phyloP scores from a whole-genome alignment of 495 filamentous ascomycete species.

The Terfezia boudieri region DNA sequence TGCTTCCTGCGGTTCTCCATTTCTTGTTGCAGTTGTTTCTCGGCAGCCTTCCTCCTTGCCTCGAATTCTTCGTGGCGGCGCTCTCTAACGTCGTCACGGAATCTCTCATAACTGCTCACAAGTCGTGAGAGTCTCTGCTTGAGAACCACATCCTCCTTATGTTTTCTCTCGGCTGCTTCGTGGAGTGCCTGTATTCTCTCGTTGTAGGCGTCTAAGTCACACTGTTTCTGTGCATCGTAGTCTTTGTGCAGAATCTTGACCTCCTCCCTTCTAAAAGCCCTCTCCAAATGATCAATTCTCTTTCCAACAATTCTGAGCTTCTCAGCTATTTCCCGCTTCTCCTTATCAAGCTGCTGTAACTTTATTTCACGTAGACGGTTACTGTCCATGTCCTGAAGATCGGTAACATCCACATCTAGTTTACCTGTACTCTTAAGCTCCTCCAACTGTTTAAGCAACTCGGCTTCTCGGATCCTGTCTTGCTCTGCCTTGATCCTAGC shows the following conservation, averaged over 20 bases:
- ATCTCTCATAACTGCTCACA: slow-evolving; percentile 56
- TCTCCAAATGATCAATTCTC: slow-evolving; percentile 92
- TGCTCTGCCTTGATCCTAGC: slow-evolving; percentile 77
- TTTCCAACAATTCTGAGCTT: slow-evolving; percentile 78
- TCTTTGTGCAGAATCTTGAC: slow-evolving; percentile 74
- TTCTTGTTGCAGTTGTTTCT: slow-evolving; percentile 72
- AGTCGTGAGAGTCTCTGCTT: slow-evolving; percentile 77
- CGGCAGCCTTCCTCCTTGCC: slow-evolving; percentile 67
- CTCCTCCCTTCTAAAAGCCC: slow-evolving; percentile 87
- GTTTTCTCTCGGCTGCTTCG: slow-evolving; percentile 61
- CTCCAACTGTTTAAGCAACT: slow-evolving; percentile 85
- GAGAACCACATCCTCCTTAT: slow-evolving; percentile 69
- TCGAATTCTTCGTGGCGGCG: slow-evolving; percentile 89
- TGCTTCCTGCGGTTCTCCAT: slow-evolving; percentile 73
- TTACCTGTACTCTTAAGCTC: slow-evolving; percentile 43
- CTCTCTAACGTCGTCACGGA: slow-evolving; percentile 55
- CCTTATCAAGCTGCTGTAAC: slow-evolving; percentile 82
- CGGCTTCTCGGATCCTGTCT: slow-evolving; percentile 74
- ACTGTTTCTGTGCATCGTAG: slow-evolving; percentile 62
- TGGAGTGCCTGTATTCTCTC: slow-evolving; percentile 50
- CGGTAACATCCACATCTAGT: slow-evolving; percentile 57
- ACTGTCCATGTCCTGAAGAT: slow-evolving; percentile 60
- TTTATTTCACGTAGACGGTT: slow-evolving; percentile 81
- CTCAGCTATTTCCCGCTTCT: slow-evolving; percentile 85
- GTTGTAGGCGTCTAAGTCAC: slow-evolving; percentile 62